A percentile compares a stretch with the other conserved stretches of the same genome.
Conservation (phyloP, 495 filamentous ascomycete species). For the Aspergillus olivimuriae region DNA sequence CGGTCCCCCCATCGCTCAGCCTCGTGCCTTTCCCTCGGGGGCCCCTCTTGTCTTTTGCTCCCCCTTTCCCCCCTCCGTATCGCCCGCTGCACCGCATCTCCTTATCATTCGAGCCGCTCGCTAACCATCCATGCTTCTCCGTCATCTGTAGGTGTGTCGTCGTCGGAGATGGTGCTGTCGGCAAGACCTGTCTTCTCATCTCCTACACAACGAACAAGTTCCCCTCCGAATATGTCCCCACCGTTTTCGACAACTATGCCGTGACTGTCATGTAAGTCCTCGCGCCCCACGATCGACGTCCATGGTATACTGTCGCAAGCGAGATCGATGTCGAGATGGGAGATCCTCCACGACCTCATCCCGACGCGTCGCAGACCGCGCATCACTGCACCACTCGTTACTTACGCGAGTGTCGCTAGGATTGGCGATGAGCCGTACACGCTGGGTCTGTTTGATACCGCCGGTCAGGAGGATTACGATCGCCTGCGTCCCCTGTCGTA, state of each 20-base stretch:
- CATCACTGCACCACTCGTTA: not conserved
- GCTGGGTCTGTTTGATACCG: slow-evolving; percentile 94
- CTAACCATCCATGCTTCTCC: slow-evolving; percentile 18
- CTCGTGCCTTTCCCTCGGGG: too few relatives aligned
- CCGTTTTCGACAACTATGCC: slow-evolving; percentile 99
- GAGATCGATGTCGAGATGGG: too few relatives aligned
- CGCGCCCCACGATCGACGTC: not conserved
- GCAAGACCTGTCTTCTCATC: slow-evolving; percentile 97
- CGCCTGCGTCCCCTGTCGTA: slow-evolving; percentile 93
- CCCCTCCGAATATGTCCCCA: slow-evolving; percentile 98
- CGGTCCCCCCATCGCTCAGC: too few relatives aligned
- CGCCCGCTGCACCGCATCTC: too few relatives aligned
- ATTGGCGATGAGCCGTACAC: slow-evolving; percentile 99
- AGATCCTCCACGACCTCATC: too few relatives aligned
- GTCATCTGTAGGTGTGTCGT: slow-evolving; percentile 80
- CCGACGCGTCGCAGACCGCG: too few relatives aligned
- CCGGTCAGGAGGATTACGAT: too few relatives aligned
- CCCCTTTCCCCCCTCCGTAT: too few relatives aligned
- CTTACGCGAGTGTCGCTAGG: slow-evolving; percentile 44
- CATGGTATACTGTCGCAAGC: not conserved
- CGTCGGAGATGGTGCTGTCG: slow-evolving; percentile 97
- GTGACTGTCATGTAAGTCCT: slow-evolving; percentile 99
- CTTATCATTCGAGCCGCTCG: slow-evolving; percentile 8
- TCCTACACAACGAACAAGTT: slow-evolving; percentile 99
- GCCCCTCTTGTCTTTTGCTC: too few relatives aligned